These are phyloP conservation scores for Nicotiana paniculata DNA, from an alignment of 257 asterid species.

Conservation along the genomic window DNA sequence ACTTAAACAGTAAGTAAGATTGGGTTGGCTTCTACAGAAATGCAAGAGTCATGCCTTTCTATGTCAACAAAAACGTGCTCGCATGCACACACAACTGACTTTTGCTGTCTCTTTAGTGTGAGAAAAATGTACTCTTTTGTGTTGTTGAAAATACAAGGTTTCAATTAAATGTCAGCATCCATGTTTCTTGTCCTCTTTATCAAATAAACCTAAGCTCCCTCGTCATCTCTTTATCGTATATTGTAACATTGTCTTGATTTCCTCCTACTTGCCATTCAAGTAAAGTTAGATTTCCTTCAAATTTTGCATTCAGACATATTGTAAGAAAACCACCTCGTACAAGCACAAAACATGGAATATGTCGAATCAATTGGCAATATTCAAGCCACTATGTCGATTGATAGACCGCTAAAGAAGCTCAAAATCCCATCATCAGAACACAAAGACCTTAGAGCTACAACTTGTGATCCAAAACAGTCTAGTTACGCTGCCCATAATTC, in stretches of 20 bases:
- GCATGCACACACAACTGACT: neutral
- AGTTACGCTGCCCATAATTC: neutral
- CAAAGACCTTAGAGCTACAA: neutral
- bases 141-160: neutral
- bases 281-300: neutral
- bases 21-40: neutral
- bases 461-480: neutral
- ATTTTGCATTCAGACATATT: neutral
- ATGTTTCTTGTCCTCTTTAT: neutral
- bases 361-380: neutral
- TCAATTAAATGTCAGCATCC: neutral
- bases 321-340: neutral
- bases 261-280: neutral
- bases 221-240: neutral
- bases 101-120: neutral
- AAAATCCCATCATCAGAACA: neutral
- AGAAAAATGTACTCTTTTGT: neutral
- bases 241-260: neutral
- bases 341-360: neutral
- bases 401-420: constrained; percentile 17
- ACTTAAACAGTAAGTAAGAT: neutral
- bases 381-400: neutral
- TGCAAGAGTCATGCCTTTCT: neutral
- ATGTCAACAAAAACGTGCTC: neutral
- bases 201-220: neutral